These are phyloP conservation scores for Kodamaea kaohsiungensis DNA, from an alignment of 805 yeast species.

Conservation along the genomic window DNA sequence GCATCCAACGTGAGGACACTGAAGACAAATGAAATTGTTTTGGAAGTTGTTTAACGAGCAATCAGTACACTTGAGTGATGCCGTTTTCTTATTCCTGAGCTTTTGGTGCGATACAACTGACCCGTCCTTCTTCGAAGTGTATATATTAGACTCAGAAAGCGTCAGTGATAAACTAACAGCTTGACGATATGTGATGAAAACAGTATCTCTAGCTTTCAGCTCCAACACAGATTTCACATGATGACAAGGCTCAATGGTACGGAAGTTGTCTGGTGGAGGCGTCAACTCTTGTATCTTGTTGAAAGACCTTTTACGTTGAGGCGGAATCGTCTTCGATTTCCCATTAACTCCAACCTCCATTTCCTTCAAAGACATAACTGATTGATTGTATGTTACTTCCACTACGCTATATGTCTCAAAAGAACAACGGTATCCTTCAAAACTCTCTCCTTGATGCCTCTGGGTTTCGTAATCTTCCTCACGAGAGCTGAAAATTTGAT, in stretches of 20 bases:
- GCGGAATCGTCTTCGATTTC: background rate
- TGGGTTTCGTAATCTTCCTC: background rate
- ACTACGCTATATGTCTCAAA: background rate
- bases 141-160: constrained; percentile 27
- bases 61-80: constrained; percentile 51
- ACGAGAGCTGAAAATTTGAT: constrained; percentile 3
- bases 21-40: constrained; percentile 63
- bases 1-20: constrained; percentile 79
- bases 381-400: background rate
- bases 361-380: background rate
- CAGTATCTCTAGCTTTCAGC: constrained; percentile 50
- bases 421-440: background rate
- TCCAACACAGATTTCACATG: constrained; percentile 50
- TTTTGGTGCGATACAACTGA: constrained; percentile 35
- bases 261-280: constrained; percentile 26
- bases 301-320: constrained; percentile 6
- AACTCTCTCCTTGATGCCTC: background rate
- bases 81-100: constrained; percentile 42
- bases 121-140: constrained; percentile 38
- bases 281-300: constrained; percentile 9
- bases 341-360: background rate
- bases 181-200: constrained; percentile 50
- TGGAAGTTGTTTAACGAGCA: constrained; percentile 46
- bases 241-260: constrained; percentile 45
- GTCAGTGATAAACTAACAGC: constrained; percentile 50